Evolutionary conservation across 768 basidiomycete species (phyloP).

Genomic region (Tephrocybe sp.): DNA sequence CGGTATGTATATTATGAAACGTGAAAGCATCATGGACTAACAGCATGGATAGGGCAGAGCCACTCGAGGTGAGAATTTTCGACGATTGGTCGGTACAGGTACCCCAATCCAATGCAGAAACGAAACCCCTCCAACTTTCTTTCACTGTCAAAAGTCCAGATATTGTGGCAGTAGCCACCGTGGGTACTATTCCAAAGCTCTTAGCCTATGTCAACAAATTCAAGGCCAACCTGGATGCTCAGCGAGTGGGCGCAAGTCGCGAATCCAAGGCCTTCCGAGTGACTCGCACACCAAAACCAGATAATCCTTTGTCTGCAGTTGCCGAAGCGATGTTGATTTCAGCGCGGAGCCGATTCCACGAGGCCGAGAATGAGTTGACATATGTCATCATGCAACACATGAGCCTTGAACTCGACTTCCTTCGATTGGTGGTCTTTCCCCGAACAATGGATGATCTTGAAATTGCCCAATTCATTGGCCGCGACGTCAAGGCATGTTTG

Average conservation of each 20-base stretch:
- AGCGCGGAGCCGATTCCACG: conserved; percentile 68
- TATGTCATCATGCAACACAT: conserved; percentile 72
- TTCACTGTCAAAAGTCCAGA: conserved; percentile 73
- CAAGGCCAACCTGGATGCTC: conserved; percentile 65
- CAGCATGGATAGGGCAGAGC: conserved; percentile 59
- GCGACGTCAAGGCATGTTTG: conserved; percentile 66
- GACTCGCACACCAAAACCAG: conserved; percentile 69
- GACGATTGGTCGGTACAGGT: conserved; percentile 77
- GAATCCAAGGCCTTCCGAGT: conserved; percentile 77
- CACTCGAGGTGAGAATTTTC: conserved; percentile 66
- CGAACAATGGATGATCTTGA: conserved; percentile 76
- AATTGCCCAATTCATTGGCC: conserved; percentile 71
- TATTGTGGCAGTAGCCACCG: conserved; percentile 63
- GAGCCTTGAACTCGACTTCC: conserved; percentile 59
- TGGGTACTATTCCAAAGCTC: conserved; percentile 76
- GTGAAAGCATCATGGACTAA: not conserved
- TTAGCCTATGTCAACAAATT: conserved; percentile 75
- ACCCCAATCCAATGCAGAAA: conserved; percentile 34
- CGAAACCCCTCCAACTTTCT: conserved; percentile 61
- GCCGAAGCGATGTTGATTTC: conserved; percentile 81
- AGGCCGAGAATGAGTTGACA: conserved; percentile 56
- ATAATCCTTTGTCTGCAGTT: conserved; percentile 81
- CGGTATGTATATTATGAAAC: conserved; percentile 41
- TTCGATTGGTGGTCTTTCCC: conserved; percentile 75
- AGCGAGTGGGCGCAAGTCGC: conserved; percentile 71